phyloP scores from a whole-genome alignment of 2,329 filamentous ascomycete species.

The Hypoxylon sp. region DNA sequence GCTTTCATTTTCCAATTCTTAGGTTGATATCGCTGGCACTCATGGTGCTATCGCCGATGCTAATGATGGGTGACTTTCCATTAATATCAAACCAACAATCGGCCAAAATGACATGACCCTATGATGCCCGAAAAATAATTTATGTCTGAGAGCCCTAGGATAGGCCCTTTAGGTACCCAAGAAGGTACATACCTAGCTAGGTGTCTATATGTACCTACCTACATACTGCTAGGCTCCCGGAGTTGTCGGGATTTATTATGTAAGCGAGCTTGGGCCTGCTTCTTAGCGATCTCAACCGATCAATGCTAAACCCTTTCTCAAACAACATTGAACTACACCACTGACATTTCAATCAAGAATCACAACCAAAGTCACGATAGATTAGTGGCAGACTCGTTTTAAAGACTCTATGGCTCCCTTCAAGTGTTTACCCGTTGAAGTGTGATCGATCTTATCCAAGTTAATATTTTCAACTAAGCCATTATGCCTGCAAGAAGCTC shows the following conservation, averaged over 20 bases:
- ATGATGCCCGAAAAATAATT: too few species aligned
- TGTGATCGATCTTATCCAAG: neutral
- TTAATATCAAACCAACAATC: neutral
- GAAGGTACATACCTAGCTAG: too few species aligned
- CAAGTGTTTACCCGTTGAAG: neutral
- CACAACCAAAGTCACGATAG: neutral
- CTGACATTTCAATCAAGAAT: neutral
- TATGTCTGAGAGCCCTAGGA: too few species aligned
- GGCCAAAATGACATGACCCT: neutral
- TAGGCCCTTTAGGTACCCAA: too few species aligned
- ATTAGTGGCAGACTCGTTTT: neutral
- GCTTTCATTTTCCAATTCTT: neutral
- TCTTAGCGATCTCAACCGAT: neutral
- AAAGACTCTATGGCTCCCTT: neutral
- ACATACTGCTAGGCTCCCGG: too few species aligned
- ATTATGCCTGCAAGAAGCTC: neutral
- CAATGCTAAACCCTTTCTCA: too few species aligned
- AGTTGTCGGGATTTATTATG: neutral
- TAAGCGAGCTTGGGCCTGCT: neutral
- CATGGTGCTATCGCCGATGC: neutral
- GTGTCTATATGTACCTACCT: too few species aligned
- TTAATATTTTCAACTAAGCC: neutral
- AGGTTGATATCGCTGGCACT: neutral
- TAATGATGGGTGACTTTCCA: neutral
- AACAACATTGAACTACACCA: too few species aligned